A percentile compares a stretch with the other conserved stretches of the same genome.
Conservation (phyloP, 2,329 filamentous ascomycete species). For the Pseudogymnoascus sp. region DNA sequence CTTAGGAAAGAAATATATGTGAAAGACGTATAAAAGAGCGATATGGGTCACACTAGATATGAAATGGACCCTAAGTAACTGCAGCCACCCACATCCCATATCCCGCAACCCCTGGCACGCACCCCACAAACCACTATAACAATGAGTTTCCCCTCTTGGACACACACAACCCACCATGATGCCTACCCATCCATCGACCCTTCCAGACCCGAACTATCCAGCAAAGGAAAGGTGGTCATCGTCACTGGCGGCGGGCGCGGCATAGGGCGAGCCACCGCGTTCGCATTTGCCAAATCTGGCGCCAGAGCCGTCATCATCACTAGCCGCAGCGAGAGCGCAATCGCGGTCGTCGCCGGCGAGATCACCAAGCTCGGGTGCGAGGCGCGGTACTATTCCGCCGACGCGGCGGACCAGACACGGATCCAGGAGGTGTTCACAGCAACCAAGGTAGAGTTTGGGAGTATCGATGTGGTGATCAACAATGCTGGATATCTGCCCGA, state of each 20-base stretch:
- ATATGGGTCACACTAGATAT: background rate
- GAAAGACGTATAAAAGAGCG: background rate
- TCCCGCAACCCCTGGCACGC: background rate
- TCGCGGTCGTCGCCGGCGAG: background rate
- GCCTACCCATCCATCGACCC: constrained; percentile 29
- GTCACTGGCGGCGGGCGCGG: constrained; percentile 32
- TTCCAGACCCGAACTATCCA: constrained; percentile 13
- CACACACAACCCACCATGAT: constrained; percentile 18
- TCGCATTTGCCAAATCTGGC: constrained; percentile 30
- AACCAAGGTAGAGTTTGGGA: constrained; percentile 10
- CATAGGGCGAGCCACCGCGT: constrained; percentile 30
- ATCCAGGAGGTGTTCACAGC: background rate
- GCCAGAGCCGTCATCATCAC: constrained; percentile 23
- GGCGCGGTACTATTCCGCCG: constrained; percentile 1
- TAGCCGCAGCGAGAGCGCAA: background rate
- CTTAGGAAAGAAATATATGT: background rate
- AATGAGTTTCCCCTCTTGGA: background rate
- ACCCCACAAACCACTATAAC: background rate
- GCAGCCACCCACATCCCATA: background rate
- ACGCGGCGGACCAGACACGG: background rate
- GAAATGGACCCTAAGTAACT: background rate
- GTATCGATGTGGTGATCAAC: constrained; percentile 13
- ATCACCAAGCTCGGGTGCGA: background rate
- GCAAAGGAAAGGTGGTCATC: constrained; percentile 26
- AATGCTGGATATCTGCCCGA: constrained; percentile 15